Conservation (phyloP, 2,329 filamentous ascomycete species). For the Alternaria sp. region DNA sequence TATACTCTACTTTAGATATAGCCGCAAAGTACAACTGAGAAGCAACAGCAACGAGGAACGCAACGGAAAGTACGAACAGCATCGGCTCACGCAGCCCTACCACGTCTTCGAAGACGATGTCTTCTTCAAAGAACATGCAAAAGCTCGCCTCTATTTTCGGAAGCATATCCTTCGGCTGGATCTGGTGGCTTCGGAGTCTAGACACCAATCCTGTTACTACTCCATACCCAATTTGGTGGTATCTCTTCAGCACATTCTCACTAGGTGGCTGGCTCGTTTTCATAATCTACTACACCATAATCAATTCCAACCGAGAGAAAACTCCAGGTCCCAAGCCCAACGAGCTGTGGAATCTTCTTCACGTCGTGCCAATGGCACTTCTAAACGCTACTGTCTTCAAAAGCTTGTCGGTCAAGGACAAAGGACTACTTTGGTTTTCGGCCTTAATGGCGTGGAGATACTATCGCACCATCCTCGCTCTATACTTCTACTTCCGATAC, state of each 20-base stretch:
- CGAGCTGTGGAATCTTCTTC: neutral
- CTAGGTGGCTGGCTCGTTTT: neutral
- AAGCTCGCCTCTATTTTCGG: neutral
- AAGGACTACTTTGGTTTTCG: constrained; percentile 20
- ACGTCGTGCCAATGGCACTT: neutral
- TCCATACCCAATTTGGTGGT: neutral
- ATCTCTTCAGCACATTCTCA: neutral
- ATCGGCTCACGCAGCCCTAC: neutral
- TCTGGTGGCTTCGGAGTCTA: neutral
- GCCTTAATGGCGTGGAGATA: constrained; percentile 30
- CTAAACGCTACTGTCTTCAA: constrained; percentile 11
- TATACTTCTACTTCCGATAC: constrained; percentile 32
- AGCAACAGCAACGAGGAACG: neutral
- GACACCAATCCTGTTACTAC: neutral
- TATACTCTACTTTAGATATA: neutral
- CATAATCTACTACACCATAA: neutral
- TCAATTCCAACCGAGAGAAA: neutral
- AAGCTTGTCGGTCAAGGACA: constrained; percentile 9
- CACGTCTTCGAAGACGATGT: neutral
- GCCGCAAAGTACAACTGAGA: neutral
- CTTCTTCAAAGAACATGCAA: neutral
- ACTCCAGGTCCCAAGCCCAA: neutral
- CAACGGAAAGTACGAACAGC: neutral
- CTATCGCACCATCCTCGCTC: constrained; percentile 26
- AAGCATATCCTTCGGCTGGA: neutral